Conservation (phyloP, 1,284 basidiomycete species). For the Earliella scabrosa region DNA sequence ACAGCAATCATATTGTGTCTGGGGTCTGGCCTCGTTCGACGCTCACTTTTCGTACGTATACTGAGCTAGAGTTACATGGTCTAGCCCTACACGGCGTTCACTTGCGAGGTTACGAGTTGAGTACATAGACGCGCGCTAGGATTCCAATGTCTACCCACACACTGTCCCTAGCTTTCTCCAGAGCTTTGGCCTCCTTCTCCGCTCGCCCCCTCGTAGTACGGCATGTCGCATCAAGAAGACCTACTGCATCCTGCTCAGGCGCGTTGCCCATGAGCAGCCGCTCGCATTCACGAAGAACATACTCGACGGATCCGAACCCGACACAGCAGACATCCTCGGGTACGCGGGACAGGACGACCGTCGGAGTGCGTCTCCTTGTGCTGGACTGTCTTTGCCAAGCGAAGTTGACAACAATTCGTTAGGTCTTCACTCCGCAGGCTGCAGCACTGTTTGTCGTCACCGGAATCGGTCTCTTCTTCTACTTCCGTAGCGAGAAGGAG, state of each 20-base stretch:
- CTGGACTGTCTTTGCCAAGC: background rate
- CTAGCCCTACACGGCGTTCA: too few relatives aligned
- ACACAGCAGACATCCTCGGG: slow-evolving; percentile 30
- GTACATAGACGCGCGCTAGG: slow-evolving; percentile 17
- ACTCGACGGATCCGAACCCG: slow-evolving; percentile 24
- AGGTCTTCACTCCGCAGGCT: slow-evolving; percentile 90
- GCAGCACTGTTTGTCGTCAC: slow-evolving; percentile 84
- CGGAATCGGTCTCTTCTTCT: slow-evolving; percentile 83
- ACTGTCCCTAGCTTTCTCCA: slow-evolving; percentile 11
- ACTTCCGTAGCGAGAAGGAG: slow-evolving; percentile 89
- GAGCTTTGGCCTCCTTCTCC: slow-evolving; percentile 11
- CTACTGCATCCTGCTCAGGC: too few relatives aligned
- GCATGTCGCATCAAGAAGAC: background rate
- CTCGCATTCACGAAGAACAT: slow-evolving; percentile 9
- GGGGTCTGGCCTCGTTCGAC: too few relatives aligned
- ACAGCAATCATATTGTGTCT: too few relatives aligned
- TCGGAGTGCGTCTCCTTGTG: slow-evolving; percentile 41
- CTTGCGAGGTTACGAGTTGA: too few relatives aligned
- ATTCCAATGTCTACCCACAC: slow-evolving; percentile 20
- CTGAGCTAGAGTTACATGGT: too few relatives aligned
- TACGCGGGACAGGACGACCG: slow-evolving; percentile 43
- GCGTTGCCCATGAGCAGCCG: background rate
- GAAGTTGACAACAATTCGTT: background rate
- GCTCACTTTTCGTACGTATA: too few relatives aligned
- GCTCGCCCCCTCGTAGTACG: background rate